Conservation (phyloP, 2,329 filamentous ascomycete genomes). For the Diplodia mutila region DNA sequence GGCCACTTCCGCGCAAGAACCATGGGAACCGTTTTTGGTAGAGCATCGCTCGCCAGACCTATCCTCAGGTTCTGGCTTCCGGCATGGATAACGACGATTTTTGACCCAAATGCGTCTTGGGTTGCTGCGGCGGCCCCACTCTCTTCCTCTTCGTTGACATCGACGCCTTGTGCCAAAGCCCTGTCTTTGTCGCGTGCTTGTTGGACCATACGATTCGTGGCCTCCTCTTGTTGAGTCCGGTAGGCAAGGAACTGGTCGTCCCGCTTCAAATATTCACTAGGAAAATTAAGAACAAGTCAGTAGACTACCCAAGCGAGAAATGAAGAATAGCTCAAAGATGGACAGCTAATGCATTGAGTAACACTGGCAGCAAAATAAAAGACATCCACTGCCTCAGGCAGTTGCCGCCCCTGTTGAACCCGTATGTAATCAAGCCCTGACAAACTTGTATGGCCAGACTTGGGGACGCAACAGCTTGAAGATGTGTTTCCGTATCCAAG, state of each 20-base stretch:
- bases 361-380: background rate
- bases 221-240: conserved; percentile 85
- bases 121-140: conserved; percentile 35
- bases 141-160: conserved; percentile 38
- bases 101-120: conserved; percentile 72
- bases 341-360: background rate
- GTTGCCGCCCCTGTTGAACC: background rate
- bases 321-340: background rate
- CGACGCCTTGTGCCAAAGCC: conserved; percentile 67
- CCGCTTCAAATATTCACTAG: conserved; percentile 93
- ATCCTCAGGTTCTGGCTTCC: conserved; percentile 95
- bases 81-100: conserved; percentile 91
- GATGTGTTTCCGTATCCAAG: too few relatives aligned
- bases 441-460: too few relatives aligned
- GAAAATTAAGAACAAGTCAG: conserved; percentile 26
- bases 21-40: conserved; percentile 94
- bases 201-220: conserved; percentile 80
- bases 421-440: too few relatives aligned
- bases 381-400: background rate
- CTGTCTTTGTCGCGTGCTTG: conserved; percentile 86
- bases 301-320: background rate
- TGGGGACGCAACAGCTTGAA: too few relatives aligned
- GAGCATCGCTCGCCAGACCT: conserved; percentile 90
- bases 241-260: conserved; percentile 94
- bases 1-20: conserved; percentile 79